These are phyloP conservation scores for Grigorovia yakushimaensis DNA, from an alignment of 805 yeast genomes.

Conservation along the genomic window DNA sequence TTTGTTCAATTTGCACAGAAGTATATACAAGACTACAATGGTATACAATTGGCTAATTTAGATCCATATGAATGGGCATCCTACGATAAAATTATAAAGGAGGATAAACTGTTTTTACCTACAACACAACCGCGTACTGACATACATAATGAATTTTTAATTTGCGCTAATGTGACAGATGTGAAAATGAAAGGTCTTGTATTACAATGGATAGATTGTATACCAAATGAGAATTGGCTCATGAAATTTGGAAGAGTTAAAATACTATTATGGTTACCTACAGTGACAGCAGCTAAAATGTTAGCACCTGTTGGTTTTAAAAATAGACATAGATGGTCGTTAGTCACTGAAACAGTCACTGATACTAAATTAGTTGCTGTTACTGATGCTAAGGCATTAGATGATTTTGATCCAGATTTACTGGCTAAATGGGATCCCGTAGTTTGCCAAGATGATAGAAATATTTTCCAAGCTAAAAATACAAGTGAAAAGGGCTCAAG, in stretches of 20 bases:
- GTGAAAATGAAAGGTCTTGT: slow-evolving; percentile 52
- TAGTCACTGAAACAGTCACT: slow-evolving; percentile 55
- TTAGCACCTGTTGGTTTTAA: slow-evolving; percentile 44
- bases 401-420: slow-evolving; percentile 12
- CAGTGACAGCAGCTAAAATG: slow-evolving; percentile 50
- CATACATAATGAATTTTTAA: slow-evolving; percentile 45
- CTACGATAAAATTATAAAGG: slow-evolving; percentile 38
- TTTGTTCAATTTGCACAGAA: slow-evolving; percentile 13
- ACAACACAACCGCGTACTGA: slow-evolving; percentile 28
- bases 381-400: slow-evolving; percentile 14
- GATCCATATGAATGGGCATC: slow-evolving; percentile 68
- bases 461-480: slow-evolving; percentile 12
- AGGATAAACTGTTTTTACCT: slow-evolving; percentile 37
- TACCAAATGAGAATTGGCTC: slow-evolving; percentile 64
- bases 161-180: slow-evolving; percentile 50
- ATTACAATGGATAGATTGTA: slow-evolving; percentile 66
- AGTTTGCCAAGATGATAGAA: slow-evolving; percentile 23
- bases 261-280: slow-evolving; percentile 60
- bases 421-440: slow-evolving; percentile 25
- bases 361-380: slow-evolving; percentile 49
- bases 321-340: slow-evolving; percentile 51
- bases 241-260: slow-evolving; percentile 64
- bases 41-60: neutral
- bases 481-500: slow-evolving; percentile 31
- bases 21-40: neutral